Evolutionary conservation across 2,329 filamentous ascomycete genomes (phyloP), one percentile per base, ranked within the genome.

Genomic region (Botrytis porri): DNA sequence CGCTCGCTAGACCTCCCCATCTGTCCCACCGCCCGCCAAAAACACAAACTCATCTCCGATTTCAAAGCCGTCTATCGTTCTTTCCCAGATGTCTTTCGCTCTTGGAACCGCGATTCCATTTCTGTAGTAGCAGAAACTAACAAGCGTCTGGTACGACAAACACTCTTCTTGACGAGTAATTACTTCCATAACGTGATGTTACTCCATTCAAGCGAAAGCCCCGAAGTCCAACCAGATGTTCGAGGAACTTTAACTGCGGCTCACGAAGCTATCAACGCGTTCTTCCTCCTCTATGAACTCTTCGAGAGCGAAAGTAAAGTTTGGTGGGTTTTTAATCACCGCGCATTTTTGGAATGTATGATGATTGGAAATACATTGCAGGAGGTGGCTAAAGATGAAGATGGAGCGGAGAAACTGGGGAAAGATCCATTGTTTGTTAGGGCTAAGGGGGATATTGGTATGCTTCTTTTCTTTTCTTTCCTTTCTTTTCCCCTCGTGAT

Each of bases 251-350:
- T 95, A 20, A 92, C 94, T 81, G 91, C 92, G 0, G 92, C 92
- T 0, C 90, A 93, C 77, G 91, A 92, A 79, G 92, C 92, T 7
- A 88, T 95, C 64, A 87, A 86, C 62, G 85, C 91, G 1, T 95
- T 94, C 80, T 94, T 95, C 80, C 85, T 94, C 73, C 85, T 94
- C 10, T 93, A 90, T 82, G 84, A 84, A 54, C 83, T 93, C 20
- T 89, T 94, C 75, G 88, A 91, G 76, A 84, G 85, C 25, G 93
- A 95, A 83, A 91, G 92, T 1, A 87, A 90, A 22, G 92, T 94
- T 0, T 95, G 92, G 92, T 95, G 92, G 92, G 92, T 93, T 0
- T 93, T 94, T 77, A 93, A 94, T 80, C 93, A 95, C 80, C 85
- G 93, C 1, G 92, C 92, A 0, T 95, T 95, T 79, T 85, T 95